These are phyloP conservation scores for Debaryomyces robertsiae DNA, from an alignment of 1,139 yeast species.

Conservation along the genomic window DNA sequence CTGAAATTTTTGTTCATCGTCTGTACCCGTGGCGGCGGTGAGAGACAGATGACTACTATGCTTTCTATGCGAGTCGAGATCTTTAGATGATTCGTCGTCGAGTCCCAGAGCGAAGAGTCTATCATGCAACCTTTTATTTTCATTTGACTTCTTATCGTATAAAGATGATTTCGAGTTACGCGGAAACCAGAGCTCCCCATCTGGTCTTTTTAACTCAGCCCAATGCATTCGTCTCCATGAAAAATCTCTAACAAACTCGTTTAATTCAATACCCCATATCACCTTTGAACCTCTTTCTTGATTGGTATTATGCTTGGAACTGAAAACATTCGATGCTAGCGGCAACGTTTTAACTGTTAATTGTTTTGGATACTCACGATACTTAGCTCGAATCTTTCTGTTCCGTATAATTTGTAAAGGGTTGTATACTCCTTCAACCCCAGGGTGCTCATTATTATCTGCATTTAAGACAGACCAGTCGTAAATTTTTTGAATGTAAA, in stretches of 20 bases:
- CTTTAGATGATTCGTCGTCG: constrained; percentile 15
- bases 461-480: constrained; percentile 21
- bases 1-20: constrained; percentile 1
- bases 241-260: constrained; percentile 62
- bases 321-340: constrained; percentile 58
- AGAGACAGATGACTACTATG: constrained; percentile 1
- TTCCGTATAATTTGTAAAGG: constrained; percentile 81
- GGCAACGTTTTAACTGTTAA: constrained; percentile 41
- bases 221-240: constrained; percentile 71
- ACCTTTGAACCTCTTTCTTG: constrained; percentile 36
- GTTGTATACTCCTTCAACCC: constrained; percentile 71
- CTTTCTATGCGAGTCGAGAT: constrained; percentile 1
- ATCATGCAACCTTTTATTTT: constrained; percentile 30
- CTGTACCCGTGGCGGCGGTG: not conserved
- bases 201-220: constrained; percentile 55
- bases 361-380: constrained; percentile 42
- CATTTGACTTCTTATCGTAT: not conserved
- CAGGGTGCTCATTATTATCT: constrained; percentile 30
- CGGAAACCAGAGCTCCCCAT: constrained; percentile 65
- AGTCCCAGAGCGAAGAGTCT: constrained; percentile 23
- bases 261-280: constrained; percentile 69
- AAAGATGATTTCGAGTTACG: constrained; percentile 9
- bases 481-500: constrained; percentile 45
- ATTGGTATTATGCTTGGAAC: constrained; percentile 31
- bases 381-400: constrained; percentile 54